A percentile compares a stretch with the other conserved stretches of the same genome.
phyloP scores from a whole-genome alignment of 2,329 filamentous ascomycete species.

The Raffaelea deltoideospora region DNA sequence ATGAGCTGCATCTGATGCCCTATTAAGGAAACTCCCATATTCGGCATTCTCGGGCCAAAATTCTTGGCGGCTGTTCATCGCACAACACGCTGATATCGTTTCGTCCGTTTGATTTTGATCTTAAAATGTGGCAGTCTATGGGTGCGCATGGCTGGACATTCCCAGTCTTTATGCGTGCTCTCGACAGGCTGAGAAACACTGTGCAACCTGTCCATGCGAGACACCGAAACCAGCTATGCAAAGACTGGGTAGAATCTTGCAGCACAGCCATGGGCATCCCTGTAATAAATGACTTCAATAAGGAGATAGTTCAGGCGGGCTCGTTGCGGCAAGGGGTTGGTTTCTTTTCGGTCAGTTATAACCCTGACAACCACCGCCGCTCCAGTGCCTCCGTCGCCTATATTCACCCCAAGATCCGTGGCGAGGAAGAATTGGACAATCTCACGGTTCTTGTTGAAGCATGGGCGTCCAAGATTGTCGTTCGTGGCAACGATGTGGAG shows the following conservation, averaged over 20 bases:
- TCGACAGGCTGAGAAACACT: constrained; percentile 80
- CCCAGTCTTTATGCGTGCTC: constrained; percentile 63
- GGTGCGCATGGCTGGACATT: constrained; percentile 81
- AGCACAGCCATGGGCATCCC: constrained; percentile 67
- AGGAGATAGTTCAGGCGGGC: constrained; percentile 61
- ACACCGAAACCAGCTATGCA: constrained; percentile 80
- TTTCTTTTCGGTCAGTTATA: constrained; percentile 85
- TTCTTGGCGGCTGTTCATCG: constrained; percentile 80
- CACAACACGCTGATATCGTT: constrained; percentile 93
- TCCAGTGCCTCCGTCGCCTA: constrained; percentile 84
- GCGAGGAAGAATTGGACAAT: constrained; percentile 70
- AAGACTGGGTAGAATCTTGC: constrained; percentile 78
- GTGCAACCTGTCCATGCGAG: constrained; percentile 74
- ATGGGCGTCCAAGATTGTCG: constrained; percentile 71
- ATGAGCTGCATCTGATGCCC: constrained; percentile 17
- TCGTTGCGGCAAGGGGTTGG: constrained; percentile 62
- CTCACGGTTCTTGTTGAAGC: constrained; percentile 76
- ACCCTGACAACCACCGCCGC: constrained; percentile 71
- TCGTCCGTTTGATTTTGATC: constrained; percentile 79
- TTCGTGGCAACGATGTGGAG: constrained; percentile 45
- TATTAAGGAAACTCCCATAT: constrained; percentile 71
- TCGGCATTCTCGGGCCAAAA: constrained; percentile 82
- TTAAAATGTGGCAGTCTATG: constrained; percentile 66
- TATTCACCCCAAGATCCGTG: constrained; percentile 78
- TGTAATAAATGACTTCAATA: constrained; percentile 73